Conservation (phyloP, 345 rosid genomes). For the Lepidium didymum region DNA sequence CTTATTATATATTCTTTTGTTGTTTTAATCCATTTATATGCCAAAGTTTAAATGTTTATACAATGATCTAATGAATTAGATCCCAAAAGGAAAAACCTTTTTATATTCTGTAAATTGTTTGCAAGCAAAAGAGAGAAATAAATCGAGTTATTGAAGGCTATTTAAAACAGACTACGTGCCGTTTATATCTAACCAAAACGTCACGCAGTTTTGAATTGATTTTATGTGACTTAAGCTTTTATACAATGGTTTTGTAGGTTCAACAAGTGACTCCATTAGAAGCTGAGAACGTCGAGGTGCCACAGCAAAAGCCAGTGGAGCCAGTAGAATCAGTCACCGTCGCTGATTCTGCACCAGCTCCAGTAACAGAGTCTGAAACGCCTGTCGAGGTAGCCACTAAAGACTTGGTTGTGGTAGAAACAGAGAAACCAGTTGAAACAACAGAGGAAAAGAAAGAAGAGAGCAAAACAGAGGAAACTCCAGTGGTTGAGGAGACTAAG, state of each 20-base stretch:
- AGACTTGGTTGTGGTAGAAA: constrained; percentile 17
- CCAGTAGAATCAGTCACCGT: not conserved
- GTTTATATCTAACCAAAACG: not conserved
- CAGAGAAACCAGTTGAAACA: constrained; percentile 3
- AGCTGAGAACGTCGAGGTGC: constrained; percentile 23
- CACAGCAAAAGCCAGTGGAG: constrained; percentile 21
- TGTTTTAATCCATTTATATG: not conserved
- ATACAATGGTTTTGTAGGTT: constrained; percentile 22
- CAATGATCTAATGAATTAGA: not conserved
- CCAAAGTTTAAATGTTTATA: not conserved
- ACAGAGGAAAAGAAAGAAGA: not conserved
- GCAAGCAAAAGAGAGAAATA: not conserved
- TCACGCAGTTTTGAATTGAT: not conserved
- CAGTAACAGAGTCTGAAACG: constrained; percentile 9
- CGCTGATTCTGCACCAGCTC: constrained; percentile 10
- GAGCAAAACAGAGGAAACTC: constrained; percentile 1
- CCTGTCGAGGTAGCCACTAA: constrained; percentile 18
- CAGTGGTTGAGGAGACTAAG: constrained; percentile 12
- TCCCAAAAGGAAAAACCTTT: no score
- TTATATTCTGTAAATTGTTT: not conserved
- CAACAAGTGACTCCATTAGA: constrained; percentile 25
- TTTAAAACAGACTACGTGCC: not conserved
- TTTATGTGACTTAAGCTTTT: not conserved
- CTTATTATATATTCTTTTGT: not conserved
- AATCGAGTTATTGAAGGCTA: not conserved